Percentiles rank a stretch among this genome's conserved stretches.
phyloP scores from a whole-genome alignment of 495 filamentous ascomycete species.

The Penicillium manginii region DNA sequence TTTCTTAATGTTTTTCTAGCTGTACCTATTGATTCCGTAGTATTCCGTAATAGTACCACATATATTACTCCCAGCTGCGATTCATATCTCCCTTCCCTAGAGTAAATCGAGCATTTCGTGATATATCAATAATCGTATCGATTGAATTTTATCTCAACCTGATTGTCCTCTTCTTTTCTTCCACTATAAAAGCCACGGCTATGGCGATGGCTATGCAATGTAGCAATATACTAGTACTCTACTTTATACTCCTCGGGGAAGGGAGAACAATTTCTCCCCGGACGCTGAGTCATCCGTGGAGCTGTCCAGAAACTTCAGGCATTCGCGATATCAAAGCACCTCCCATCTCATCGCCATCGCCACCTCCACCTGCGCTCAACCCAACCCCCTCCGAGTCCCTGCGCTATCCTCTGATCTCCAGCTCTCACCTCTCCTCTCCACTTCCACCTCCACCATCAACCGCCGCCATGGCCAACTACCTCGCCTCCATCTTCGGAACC shows the following conservation, averaged over 20 bases:
- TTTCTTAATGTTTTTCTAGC: no score
- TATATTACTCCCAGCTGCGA: no score
- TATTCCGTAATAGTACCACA: no score
- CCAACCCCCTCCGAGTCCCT: conserved; percentile 5
- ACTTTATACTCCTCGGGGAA: conserved; percentile 14
- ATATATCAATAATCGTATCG: no score
- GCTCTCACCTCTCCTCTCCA: not conserved
- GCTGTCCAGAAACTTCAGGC: conserved; percentile 51
- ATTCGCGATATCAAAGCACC: conserved; percentile 15
- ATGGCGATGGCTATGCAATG: no score
- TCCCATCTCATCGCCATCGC: conserved; percentile 4
- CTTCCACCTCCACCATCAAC: not conserved
- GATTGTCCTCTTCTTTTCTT: no score
- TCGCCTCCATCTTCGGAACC: conserved; percentile 98
- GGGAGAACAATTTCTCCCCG: conserved; percentile 21
- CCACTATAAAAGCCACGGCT: no score
- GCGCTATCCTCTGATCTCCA: not conserved
- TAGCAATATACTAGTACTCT: not conserved
- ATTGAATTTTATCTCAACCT: no score
- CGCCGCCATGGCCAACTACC: conserved; percentile 84
- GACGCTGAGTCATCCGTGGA: conserved; percentile 39
- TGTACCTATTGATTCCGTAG: no score
- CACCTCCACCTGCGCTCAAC: not conserved
- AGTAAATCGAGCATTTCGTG: no score
- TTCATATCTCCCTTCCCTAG: no score